Conservation (phyloP, 208 protist genomes). For the Crithidia thermophila region DNA sequence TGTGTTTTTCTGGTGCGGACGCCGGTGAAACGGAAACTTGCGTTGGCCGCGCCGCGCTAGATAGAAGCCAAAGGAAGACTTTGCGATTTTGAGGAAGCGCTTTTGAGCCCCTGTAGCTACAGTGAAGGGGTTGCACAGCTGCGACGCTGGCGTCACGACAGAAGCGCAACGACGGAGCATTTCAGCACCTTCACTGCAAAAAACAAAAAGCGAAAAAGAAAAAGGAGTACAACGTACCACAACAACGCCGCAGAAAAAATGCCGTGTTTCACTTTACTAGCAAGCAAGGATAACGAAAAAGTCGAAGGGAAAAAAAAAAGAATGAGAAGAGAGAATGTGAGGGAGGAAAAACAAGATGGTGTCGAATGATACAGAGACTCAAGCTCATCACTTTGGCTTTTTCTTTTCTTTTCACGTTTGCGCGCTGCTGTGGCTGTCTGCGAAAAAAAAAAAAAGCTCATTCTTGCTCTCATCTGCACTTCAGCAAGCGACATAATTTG, state of each 20-base stretch:
- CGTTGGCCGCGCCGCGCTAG: slow-evolving; percentile 78
- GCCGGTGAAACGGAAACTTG: slow-evolving; percentile 80
- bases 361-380: not conserved
- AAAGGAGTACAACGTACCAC: not conserved
- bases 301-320: slow-evolving; percentile 19
- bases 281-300: not conserved
- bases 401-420: too few relatives aligned
- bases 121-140: not conserved
- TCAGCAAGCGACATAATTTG: too few relatives aligned
- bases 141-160: slow-evolving; percentile 11
- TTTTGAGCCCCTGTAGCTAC: slow-evolving; percentile 39
- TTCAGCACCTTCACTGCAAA: not conserved
- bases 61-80: slow-evolving; percentile 91
- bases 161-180: slow-evolving; percentile 52
- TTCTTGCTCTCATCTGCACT: too few relatives aligned
- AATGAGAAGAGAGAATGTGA: not conserved
- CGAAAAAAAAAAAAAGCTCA: too few relatives aligned
- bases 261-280: not conserved
- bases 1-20: slow-evolving; percentile 87
- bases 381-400: too few relatives aligned
- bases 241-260: not conserved
- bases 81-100: slow-evolving; percentile 89
- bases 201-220: slow-evolving; percentile 14
- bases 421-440: too few relatives aligned
- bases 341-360: not conserved